Base-by-base conservation (phyloP, 2,329 filamentous ascomycete species). In the Colletotrichum liriopes region DNA sequence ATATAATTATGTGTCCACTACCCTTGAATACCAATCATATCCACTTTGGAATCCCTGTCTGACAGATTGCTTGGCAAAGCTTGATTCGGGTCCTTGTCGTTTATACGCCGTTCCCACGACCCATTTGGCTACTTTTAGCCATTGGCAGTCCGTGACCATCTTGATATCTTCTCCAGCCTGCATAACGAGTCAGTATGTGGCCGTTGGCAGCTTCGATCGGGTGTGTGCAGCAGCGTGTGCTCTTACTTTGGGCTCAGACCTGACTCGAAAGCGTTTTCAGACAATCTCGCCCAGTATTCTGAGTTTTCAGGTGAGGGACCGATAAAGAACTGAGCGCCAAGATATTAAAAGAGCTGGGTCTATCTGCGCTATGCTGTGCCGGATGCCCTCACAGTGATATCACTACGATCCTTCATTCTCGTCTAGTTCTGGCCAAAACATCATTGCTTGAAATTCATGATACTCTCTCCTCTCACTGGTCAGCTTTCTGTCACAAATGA, bases 11-110 rank as follows among this genome's bases (percentile, higher is more conserved):
- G n/a, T 49, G n/a, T n/a, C 45, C 45, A 49, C n/a, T n/a, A 23
- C n/a, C 26, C 51, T 35, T 32, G 26, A 20, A 18, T 4, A 54
- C 18, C 14, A 32, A 29, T 54, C 18, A 32, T 16, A 20, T 12
- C 23, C 51, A 9, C 6, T 18, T 54, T 6, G 14, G 12, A 20
- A 54, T 37, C 59, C 59, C 49, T 56, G 59, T 43, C 14, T 64
- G 59, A 11, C 41, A 68, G 59, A 68, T 68, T 29, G 41, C 66
- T 68, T 68, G 66, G 66, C 59, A 58, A 68, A 68, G 66, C 66
- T 68, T 68, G 58, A 51, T 43, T 56, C 11, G 8, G 29, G n/a
- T 18, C 52, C 16, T 14, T 47, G 1, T 55, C 51, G 2, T 12
- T 58, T n/a, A 29, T 16, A 12, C n/a, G n/a, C 65, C 35, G 32